These are phyloP conservation scores for Coemansia aciculifera DNA, from an alignment of 192 early-diverging fungal genomes.

Conservation along the genomic window DNA sequence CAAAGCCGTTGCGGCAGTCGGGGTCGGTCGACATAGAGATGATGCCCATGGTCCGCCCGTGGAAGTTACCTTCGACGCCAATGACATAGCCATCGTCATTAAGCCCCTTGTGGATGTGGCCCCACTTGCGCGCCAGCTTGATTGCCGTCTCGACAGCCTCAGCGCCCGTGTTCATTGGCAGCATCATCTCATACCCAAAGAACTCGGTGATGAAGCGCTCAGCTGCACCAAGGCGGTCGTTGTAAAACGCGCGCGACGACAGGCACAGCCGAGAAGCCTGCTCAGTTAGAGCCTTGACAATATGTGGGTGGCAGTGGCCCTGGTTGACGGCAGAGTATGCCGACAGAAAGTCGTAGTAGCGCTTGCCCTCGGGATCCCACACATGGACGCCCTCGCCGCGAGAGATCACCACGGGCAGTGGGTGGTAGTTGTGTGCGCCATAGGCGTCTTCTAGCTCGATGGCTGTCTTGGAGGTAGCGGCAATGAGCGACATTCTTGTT, in stretches of 20 bases:
- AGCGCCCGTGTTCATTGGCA: constrained; percentile 99
- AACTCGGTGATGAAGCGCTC: constrained; percentile 90
- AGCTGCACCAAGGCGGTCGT: constrained; percentile 87
- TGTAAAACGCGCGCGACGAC: constrained; percentile 96
- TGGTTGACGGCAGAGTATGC: constrained; percentile 82
- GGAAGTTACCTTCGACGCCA: constrained; percentile 89
- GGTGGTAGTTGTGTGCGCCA: constrained; percentile 99
- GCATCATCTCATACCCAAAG: constrained; percentile 97
- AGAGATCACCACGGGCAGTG: constrained; percentile 89
- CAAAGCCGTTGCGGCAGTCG: constrained; percentile 78
- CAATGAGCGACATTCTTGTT: constrained; percentile 11
- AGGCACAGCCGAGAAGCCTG: constrained; percentile 86
- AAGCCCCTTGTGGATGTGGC: constrained; percentile 88
- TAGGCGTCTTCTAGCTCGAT: constrained; percentile 80
- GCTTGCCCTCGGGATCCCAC: constrained; percentile 87
- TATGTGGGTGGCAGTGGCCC: constrained; percentile 95
- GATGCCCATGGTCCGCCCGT: constrained; percentile 90
- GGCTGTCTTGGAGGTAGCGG: constrained; percentile 44
- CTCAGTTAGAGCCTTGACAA: constrained; percentile 84
- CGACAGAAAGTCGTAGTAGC: constrained; percentile 79
- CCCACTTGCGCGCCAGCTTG: constrained; percentile 98
- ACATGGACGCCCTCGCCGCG: constrained; percentile 87
- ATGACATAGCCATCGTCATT: constrained; percentile 78
- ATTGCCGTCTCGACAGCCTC: constrained; percentile 99
- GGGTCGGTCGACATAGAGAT: constrained; percentile 96